phyloP scores from a whole-genome alignment of 176 grass and related monocot species.

The Pharus latifolius region DNA sequence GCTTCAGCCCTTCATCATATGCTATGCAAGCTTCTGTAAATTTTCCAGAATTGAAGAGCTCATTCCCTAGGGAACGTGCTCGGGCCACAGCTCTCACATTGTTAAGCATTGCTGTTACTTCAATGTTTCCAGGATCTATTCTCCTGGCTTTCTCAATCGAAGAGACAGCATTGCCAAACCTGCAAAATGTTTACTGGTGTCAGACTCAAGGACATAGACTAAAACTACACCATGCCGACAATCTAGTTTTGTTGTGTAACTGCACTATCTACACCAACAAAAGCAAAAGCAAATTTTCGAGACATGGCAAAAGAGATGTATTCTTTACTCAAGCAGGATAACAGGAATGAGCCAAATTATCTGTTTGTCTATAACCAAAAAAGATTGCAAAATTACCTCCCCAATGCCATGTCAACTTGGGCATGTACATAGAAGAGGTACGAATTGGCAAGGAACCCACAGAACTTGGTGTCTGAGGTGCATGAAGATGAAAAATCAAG shows the following conservation, averaged over 20 bases:
- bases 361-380: not conserved
- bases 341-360: not conserved
- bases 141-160: constrained; percentile 32
- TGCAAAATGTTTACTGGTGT: constrained; percentile 4
- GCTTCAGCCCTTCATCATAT: constrained; percentile 46
- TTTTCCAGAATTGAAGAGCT: constrained; percentile 40
- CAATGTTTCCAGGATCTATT: constrained; percentile 17
- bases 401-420: constrained; percentile 47
- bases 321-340: not conserved
- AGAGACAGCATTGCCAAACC: constrained; percentile 41
- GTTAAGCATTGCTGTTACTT: constrained; percentile 7
- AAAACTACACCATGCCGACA: not conserved
- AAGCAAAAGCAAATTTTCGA: not conserved
- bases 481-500: constrained; percentile 31
- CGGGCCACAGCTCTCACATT: constrained; percentile 22
- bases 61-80: constrained; percentile 32
- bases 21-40: constrained; percentile 38
- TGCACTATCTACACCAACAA: not conserved
- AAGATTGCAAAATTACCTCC: constrained; percentile 26
- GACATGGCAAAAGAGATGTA: not conserved
- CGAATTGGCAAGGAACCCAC: constrained; percentile 31
- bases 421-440: constrained; percentile 37
- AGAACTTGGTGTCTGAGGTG: constrained; percentile 25
- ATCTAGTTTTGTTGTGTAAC: not conserved
- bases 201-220: not conserved